Percentiles rank a stretch among this genome's conserved stretches.
These are phyloP conservation scores for Platanus orientalis DNA, from an alignment of 164 flowering plant genomes.

Conservation along the genomic window DNA sequence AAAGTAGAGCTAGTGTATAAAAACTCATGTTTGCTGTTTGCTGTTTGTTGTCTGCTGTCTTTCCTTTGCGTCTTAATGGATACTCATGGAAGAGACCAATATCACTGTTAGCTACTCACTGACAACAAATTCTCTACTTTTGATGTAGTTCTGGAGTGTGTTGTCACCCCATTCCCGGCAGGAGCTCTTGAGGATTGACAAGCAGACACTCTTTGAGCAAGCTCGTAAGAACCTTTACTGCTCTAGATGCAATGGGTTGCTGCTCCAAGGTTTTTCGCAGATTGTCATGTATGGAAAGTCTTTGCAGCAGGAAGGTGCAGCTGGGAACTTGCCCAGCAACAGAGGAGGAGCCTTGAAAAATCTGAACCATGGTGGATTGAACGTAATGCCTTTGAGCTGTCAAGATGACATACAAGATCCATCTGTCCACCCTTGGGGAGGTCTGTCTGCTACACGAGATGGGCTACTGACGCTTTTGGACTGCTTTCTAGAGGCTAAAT, in stretches of 20 bases:
- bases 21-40: neutral
- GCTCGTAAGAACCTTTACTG: constrained; percentile 96
- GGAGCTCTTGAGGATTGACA: constrained; percentile 76
- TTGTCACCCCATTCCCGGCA: constrained; percentile 69
- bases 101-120: neutral
- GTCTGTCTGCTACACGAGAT: constrained; percentile 79
- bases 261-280: constrained; percentile 89
- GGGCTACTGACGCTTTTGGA: constrained; percentile 83
- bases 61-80: too few relatives aligned
- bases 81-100: neutral
- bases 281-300: constrained; percentile 91
- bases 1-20: neutral
- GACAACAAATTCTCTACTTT: neutral
- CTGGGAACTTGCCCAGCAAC: constrained; percentile 27
- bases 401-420: constrained; percentile 85
- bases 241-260: constrained; percentile 94
- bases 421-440: constrained; percentile 97
- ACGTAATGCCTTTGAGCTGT: constrained; percentile 17
- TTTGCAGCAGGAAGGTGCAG: constrained; percentile 58
- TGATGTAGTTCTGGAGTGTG: constrained; percentile 85
- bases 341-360: constrained; percentile 28
- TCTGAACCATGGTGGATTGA: constrained; percentile 27
- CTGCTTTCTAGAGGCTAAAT: constrained; percentile 67
- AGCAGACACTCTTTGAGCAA: constrained; percentile 88
- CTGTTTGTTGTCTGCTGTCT: too few relatives aligned